Percentiles rank a stretch among this genome's conserved stretches.
phyloP scores from a whole-genome alignment of 1,284 basidiomycete genomes.

The Ustanciosporium gigantosporum region DNA sequence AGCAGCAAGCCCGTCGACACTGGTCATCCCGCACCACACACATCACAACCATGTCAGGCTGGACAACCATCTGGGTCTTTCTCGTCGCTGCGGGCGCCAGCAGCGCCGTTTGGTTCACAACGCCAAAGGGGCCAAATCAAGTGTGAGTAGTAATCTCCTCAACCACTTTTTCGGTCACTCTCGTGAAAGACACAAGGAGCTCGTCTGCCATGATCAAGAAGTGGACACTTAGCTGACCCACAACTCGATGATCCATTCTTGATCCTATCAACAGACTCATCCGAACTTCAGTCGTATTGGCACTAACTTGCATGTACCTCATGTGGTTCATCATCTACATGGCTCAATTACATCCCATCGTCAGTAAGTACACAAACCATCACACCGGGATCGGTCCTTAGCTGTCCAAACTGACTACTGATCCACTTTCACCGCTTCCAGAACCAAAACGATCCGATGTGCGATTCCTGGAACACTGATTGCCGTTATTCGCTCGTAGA shows the following conservation, averaged over 20 bases:
- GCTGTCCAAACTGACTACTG: neutral
- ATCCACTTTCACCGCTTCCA: slow-evolving; percentile 2
- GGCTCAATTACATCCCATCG: slow-evolving; percentile 59
- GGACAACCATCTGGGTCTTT: slow-evolving; percentile 55
- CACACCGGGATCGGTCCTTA: neutral
- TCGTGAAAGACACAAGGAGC: neutral
- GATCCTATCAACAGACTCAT: slow-evolving; percentile 41
- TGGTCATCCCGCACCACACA: too few species aligned
- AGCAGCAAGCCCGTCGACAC: too few species aligned
- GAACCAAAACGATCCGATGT: slow-evolving; percentile 53
- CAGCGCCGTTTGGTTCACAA: slow-evolving; percentile 44
- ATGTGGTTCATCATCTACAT: slow-evolving; percentile 61
- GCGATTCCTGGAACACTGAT: slow-evolving; percentile 45
- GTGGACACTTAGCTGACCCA: too few species aligned
- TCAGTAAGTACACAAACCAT: slow-evolving; percentile 46
- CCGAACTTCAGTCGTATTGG: slow-evolving; percentile 49
- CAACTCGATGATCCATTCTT: too few species aligned
- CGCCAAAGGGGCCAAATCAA: slow-evolving; percentile 60
- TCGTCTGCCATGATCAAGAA: neutral
- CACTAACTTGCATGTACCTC: slow-evolving; percentile 58
- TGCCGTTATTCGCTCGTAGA: too few species aligned
- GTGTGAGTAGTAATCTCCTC: too few species aligned
- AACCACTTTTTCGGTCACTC: neutral
- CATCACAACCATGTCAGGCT: slow-evolving; percentile 59
- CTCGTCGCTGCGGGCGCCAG: slow-evolving; percentile 43